Evolutionary conservation across 2,329 filamentous ascomycete genomes (phyloP), one percentile per base, ranked within the genome.

Genomic region (Colletotrichum gloeosporioides): DNA sequence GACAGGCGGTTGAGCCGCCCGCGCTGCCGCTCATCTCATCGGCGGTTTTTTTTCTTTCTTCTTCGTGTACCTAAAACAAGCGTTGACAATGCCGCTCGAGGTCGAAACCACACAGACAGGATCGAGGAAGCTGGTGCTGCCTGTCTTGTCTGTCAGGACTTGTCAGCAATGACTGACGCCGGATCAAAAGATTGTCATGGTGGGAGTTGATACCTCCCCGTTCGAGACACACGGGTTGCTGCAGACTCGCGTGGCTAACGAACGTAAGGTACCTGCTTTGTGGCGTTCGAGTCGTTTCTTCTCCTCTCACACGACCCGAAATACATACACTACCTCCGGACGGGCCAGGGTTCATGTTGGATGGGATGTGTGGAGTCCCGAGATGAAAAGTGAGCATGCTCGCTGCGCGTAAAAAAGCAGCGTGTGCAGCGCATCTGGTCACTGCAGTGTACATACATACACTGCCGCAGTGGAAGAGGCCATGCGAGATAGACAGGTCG

Each of bases 161-260:
- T 34, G 32, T 61, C 36, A 39, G 49, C 25, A 61, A 18, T 72
- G 36, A 66, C 22, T 44, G 63, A 67, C 67, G 55, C 44, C 67
- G 31, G 27, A 18, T 61, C 31, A n/a, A n/a, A 25, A 32, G 6
- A 59, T 39, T 57, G 31, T 44, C 29, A 29, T 53, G 57, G 55
- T 27, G 53, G 31, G 36, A 62, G 49, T 31, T 25, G 12, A 62
- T 49, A 39, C 49, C 55, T 73, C 32, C 63, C 69, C 39, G 36
- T 73, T 73, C 57, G 69, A 73, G 69, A 75, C 72, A 69, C 13
- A 31, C 64, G 27, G 73, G 36, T 34, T 32, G 68, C 44, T 73
- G 59, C 74, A 76, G 64, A 76, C 44, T 76, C 70, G 74, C 70
- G 70, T 74, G 74, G 70, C 64, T 74, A 73, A 57, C 31, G 31